Evolutionary conservation across 805 yeast species (phyloP).

Genomic region (Metschnikowia dekortorum): DNA sequence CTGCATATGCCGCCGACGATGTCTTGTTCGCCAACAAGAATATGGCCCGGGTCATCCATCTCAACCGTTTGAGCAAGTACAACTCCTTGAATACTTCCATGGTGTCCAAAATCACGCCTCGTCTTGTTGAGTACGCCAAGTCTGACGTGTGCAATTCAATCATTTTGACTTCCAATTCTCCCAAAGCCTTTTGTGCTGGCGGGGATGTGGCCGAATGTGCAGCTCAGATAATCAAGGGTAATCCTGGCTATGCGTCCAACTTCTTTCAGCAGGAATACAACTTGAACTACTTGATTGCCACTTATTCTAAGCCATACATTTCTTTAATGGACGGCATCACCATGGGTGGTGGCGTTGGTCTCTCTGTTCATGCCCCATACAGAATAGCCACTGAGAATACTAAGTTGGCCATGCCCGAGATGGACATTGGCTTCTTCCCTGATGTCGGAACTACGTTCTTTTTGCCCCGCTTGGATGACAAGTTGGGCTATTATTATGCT

Average conservation of each 20-base stretch:
- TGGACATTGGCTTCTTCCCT: slow-evolving; percentile 93
- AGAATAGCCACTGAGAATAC: slow-evolving; percentile 91
- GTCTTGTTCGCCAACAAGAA: slow-evolving; percentile 61
- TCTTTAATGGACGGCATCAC: slow-evolving; percentile 86
- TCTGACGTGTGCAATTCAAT: slow-evolving; percentile 60
- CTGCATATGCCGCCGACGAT: slow-evolving; percentile 37
- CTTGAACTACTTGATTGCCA: slow-evolving; percentile 71
- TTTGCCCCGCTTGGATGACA: slow-evolving; percentile 75
- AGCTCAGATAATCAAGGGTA: slow-evolving; percentile 45
- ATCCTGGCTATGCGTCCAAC: slow-evolving; percentile 47
- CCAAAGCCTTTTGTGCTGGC: slow-evolving; percentile 87
- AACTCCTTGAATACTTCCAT: slow-evolving; percentile 79
- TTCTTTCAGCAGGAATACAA: slow-evolving; percentile 81
- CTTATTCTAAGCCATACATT: slow-evolving; percentile 85
- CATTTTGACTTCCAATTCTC: slow-evolving; percentile 61
- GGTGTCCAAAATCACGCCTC: slow-evolving; percentile 67
- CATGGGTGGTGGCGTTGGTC: slow-evolving; percentile 98
- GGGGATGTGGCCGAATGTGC: slow-evolving; percentile 91
- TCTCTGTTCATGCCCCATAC: slow-evolving; percentile 86
- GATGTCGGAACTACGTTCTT: slow-evolving; percentile 95
- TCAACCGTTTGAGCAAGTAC: slow-evolving; percentile 78
- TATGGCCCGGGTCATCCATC: slow-evolving; percentile 65
- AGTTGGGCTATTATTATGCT: slow-evolving; percentile 80
- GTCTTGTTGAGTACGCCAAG: slow-evolving; percentile 72
- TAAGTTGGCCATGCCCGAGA: slow-evolving; percentile 95